These are phyloP conservation scores for Nyssa sinensis DNA, from an alignment of 148 eudicot species.

Conservation along the genomic window DNA sequence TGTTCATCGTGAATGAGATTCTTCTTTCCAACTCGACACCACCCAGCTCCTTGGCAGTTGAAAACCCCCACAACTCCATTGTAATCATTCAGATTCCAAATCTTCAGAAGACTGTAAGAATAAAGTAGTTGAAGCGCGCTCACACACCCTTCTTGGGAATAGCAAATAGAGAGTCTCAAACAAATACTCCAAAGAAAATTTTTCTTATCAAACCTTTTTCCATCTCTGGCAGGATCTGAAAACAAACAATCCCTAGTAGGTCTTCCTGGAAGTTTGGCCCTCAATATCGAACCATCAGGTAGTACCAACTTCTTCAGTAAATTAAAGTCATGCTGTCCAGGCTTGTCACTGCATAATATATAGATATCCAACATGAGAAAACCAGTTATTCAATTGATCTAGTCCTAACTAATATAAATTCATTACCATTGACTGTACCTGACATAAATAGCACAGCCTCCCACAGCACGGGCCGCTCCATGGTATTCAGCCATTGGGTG, in stretches of 20 bases:
- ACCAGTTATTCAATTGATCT: background rate
- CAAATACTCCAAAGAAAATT: background rate
- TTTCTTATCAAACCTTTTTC: constrained; percentile 47
- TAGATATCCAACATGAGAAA: constrained; percentile 5
- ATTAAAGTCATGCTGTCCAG: constrained; percentile 77
- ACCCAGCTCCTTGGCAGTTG: constrained; percentile 97
- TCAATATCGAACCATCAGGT: constrained; percentile 79
- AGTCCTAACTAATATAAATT: background rate
- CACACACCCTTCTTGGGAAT: background rate
- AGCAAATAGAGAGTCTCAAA: background rate
- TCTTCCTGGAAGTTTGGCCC: constrained; percentile 88
- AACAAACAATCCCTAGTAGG: constrained; percentile 82
- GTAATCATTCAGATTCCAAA: constrained; percentile 82
- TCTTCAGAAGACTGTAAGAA: constrained; percentile 61
- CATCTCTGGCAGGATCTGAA: constrained; percentile 80
- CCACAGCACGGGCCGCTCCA: constrained; percentile 90
- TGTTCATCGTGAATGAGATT: constrained; percentile 69
- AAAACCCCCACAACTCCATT: constrained; percentile 81
- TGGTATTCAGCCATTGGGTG: constrained; percentile 97
- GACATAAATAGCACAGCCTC: constrained; percentile 91
- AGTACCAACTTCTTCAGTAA: constrained; percentile 77
- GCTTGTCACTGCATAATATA: constrained; percentile 64
- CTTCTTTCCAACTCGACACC: constrained; percentile 82
- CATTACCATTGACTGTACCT: constrained; percentile 35
- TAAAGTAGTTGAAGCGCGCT: background rate